Conservation (phyloP, 768 basidiomycete genomes). For the Collybia sp. region DNA sequence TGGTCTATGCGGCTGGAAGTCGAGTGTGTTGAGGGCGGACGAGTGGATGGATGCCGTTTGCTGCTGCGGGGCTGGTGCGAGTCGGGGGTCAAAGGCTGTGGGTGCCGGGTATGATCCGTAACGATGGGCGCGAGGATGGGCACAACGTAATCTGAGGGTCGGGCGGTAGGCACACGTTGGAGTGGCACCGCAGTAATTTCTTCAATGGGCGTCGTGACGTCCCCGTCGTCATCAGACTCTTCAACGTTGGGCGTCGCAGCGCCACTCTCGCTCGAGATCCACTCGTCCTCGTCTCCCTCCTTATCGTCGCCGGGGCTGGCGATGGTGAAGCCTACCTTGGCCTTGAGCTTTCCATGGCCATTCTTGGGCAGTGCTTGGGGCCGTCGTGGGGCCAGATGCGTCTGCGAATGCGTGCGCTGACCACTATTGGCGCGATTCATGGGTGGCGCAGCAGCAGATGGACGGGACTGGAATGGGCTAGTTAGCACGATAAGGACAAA, state of each 20-base stretch:
- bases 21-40: conserved; percentile 65
- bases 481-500: conserved; percentile 1
- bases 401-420: conserved; percentile 30
- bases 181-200: conserved; percentile 11
- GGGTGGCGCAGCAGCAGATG: conserved; percentile 19
- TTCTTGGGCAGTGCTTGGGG: conserved; percentile 17
- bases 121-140: conserved; percentile 10
- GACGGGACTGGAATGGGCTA: conserved; percentile 15
- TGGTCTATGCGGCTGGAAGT: conserved; percentile 28
- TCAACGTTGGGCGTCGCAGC: conserved; percentile 58
- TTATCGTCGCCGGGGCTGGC: conserved; percentile 37
- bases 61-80: conserved; percentile 16
- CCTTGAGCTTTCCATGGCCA: conserved; percentile 10
- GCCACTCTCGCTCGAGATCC: conserved; percentile 78
- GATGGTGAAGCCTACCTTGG: conserved; percentile 56
- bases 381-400: conserved; percentile 19
- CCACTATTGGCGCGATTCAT: conserved; percentile 27
- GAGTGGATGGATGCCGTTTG: conserved; percentile 41
- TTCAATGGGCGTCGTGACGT: conserved; percentile 21
- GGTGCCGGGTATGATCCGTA: conserved; percentile 4
- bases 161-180: conserved; percentile 31
- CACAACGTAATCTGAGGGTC: conserved; percentile 26
- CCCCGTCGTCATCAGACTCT: conserved; percentile 40
- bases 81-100: conserved; percentile 5
- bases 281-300: conserved; percentile 55